Conservation (phyloP, 2,329 filamentous ascomycete species). For the Dactylonectria estremocensis region DNA sequence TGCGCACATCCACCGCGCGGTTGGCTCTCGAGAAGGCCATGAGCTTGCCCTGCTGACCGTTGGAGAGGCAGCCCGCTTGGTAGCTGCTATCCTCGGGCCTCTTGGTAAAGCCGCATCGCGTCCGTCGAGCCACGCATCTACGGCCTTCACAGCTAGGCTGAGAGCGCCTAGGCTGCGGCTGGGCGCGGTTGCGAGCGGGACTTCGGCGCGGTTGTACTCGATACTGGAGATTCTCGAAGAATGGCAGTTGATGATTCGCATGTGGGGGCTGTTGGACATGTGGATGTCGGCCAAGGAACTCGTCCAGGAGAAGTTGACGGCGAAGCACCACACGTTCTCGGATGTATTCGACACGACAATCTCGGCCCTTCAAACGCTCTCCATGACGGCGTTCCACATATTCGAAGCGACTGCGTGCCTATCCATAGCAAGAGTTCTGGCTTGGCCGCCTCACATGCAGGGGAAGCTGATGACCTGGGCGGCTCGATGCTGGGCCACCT, state of each 20-base stretch:
- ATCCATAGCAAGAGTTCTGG: slow-evolving; percentile 8
- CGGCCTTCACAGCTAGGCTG: background rate
- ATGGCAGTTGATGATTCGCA: slow-evolving; percentile 29
- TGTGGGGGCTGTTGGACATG: slow-evolving; percentile 30
- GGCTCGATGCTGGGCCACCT: slow-evolving; percentile 23
- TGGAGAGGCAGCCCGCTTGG: slow-evolving; percentile 17
- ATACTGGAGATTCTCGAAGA: slow-evolving; percentile 23
- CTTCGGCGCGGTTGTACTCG: slow-evolving; percentile 19
- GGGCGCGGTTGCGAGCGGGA: background rate
- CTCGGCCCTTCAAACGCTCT: background rate
- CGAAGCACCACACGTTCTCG: background rate
- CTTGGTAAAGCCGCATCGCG: slow-evolving; percentile 4
- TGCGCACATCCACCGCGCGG: slow-evolving; percentile 12
- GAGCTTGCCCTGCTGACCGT: slow-evolving; percentile 26
- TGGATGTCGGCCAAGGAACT: slow-evolving; percentile 22
- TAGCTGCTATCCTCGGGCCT: slow-evolving; percentile 19
- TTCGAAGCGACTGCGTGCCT: slow-evolving; percentile 22
- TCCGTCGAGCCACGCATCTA: background rate
- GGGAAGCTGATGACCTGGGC: slow-evolving; percentile 13
- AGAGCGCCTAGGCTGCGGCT: background rate
- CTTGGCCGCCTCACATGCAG: slow-evolving; percentile 19
- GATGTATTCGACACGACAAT: slow-evolving; percentile 3
- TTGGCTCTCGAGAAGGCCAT: slow-evolving; percentile 24
- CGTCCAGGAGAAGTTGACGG: background rate
- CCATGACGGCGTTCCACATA: slow-evolving; percentile 21